Conservation (phyloP, 1,139 yeast genomes). For the Suhomyces taliae region DNA sequence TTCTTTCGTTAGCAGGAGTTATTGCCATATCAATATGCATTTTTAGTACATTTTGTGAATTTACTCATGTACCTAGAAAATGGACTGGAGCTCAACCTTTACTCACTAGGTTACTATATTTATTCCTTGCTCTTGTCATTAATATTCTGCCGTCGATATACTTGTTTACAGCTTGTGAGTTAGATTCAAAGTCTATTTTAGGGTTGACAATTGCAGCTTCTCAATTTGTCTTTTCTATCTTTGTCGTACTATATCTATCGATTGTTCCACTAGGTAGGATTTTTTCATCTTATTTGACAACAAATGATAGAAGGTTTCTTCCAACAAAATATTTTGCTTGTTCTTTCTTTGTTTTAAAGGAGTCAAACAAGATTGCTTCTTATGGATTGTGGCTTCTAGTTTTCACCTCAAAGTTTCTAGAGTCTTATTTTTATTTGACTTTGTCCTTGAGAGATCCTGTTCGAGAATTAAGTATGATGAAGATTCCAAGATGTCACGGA, state of each 20-base stretch:
- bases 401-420: constrained; percentile 47
- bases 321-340: constrained; percentile 24
- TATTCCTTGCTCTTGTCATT: constrained; percentile 28
- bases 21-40: constrained; percentile 46
- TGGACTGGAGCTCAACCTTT: constrained; percentile 56
- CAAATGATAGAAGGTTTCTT: constrained; percentile 26
- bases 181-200: constrained; percentile 23
- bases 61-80: constrained; percentile 50
- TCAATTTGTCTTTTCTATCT: constrained; percentile 47
- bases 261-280: constrained; percentile 46
- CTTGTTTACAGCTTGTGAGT: constrained; percentile 29
- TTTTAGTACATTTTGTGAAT: constrained; percentile 44
- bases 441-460: constrained; percentile 47
- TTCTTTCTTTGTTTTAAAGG: not conserved
- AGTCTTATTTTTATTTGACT: constrained; percentile 35
- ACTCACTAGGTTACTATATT: constrained; percentile 32
- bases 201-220: constrained; percentile 40
- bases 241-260: constrained; percentile 45
- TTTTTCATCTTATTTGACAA: constrained; percentile 28
- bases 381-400: constrained; percentile 59
- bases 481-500: constrained; percentile 41
- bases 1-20: constrained; percentile 53
- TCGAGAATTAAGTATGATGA: constrained; percentile 46
- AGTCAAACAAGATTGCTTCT: constrained; percentile 52
- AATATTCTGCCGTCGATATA: constrained; percentile 38